Base-by-base conservation (phyloP, 169 alveolate species). In the Eimeria praecox region DNA sequence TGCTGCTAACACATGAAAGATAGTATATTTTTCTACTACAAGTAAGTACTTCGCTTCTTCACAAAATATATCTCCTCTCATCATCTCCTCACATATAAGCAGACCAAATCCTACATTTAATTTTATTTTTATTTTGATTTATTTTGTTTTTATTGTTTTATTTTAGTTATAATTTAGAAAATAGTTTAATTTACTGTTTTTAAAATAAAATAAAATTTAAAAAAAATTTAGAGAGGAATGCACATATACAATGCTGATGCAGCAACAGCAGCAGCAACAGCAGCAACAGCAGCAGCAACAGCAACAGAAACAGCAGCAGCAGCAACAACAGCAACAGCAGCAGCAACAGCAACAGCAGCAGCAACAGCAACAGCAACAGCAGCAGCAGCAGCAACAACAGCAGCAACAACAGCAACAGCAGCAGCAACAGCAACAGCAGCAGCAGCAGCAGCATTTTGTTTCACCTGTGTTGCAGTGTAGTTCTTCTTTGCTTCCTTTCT, bases 221-320 rank as follows among this genome's bases (percentile, higher is more conserved):
- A n/a, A n/a, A n/a, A n/a, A n/a, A 56, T 14, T 56, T 56, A 56
- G 66, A 56, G 66, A 56, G 27, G 27, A 20, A 56, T 12, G 20
- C n/a, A n/a, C n/a, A n/a, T n/a, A n/a, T n/a, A n/a, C n/a, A n/a
- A n/a, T 24, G 33, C 27, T 62, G 75, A 5, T 24, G 33, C 27
- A 62, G 75, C 75, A 62, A n/a, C 75, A 62, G 75, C 75, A 62
- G 75, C 75, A 62, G 75, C 75, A 62, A n/a, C 75, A 62, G 75
- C 75, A 62, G 27, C 38, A 62, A n/a, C 27, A n/a, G 75, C 75
- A 4, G 75, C 83, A 33, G 22, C 83, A 16, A 20, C 40, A 20
- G 27, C 14, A 30, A 46, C 83, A 35, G 75, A 4, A 20, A 30
- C 14, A 20, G 83, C 3, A 4, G 49, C 42, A 20, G 83, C 20